Evolutionary conservation across 768 basidiomycete genomes (phyloP), one percentile per base, ranked within the genome.

Genomic region (Auriscalpium microsporum): DNA sequence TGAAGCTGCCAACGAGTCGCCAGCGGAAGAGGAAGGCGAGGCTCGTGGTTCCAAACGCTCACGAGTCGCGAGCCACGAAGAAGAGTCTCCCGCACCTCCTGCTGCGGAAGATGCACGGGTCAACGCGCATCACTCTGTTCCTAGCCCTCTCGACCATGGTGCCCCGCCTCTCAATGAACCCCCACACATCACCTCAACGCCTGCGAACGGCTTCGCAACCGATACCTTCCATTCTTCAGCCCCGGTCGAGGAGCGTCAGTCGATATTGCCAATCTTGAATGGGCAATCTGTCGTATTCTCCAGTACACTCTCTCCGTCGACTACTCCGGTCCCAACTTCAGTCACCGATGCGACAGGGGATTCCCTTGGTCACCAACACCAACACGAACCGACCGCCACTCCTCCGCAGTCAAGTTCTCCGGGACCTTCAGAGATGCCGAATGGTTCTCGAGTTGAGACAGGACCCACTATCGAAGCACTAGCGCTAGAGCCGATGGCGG

Each of bases 401-500:
- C 40, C 8, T 13, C 40, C 40, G 17, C 14, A 4, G 4, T 17
- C 40, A 42, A 17, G 8, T 13, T 42, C 40, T 17, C 40, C 13
- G 40, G 28, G 28, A 28, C 40, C 40, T 42, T 13, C 14, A 17
- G 8, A 13, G 8, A 4, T 13, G 8, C 14, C 40, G 13, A 17
- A 42, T 17, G 40, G 13, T 14, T 42, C 1, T 17, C 3, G 13
- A 17, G 14, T 14, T 17, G 14, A 13, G 4, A 42, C 40, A 13
- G n/a, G n/a, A 17, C 40, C 40, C 4, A 17, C 17, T 8, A 17
- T 56, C 10, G 28, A 49, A 33, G 28, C 47, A 13, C 8, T 35
- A 54, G 46, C 36, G 45, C 45, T 59, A 58, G 56, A 53, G 56
- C 74, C 40, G 71, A 71, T 84, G 74, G 74, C 81, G 36, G 69